Conservation (phyloP, 164 flowering plant genomes). For the Magnolia sinica region DNA sequence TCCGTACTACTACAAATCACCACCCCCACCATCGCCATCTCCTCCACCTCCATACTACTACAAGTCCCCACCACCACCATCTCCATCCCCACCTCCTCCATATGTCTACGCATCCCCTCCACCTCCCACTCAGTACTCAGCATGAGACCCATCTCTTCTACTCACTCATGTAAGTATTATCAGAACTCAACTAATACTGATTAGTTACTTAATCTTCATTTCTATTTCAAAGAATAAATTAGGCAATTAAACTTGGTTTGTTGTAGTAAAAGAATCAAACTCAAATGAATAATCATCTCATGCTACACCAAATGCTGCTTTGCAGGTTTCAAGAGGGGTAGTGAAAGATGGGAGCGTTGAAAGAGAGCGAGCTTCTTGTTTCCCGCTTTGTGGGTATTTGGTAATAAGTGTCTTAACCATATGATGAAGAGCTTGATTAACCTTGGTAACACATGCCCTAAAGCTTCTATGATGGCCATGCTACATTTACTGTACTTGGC, state of each 20-base stretch:
- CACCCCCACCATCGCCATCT: slow-evolving; percentile 22
- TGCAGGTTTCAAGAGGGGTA: slow-evolving; percentile 19
- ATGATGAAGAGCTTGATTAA: not conserved
- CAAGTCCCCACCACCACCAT: slow-evolving; percentile 28
- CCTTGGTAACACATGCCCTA: slow-evolving; percentile 4
- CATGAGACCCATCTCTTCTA: slow-evolving; percentile 1
- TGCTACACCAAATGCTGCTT: not conserved
- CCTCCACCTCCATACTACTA: slow-evolving; percentile 29
- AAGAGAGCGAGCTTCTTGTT: slow-evolving; percentile 3
- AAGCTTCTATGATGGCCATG: slow-evolving; percentile 10
- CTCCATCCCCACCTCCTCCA: slow-evolving; percentile 26
- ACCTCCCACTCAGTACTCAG: slow-evolving; percentile 25
- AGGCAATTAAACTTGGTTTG: too few relatives aligned
- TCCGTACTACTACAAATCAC: slow-evolving; percentile 19
- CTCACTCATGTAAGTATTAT: slow-evolving; percentile 18
- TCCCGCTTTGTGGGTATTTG: not conserved
- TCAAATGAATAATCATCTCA: too few relatives aligned
- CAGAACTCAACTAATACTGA: not conserved
- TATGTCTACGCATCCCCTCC: slow-evolving; percentile 32
- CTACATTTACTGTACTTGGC: slow-evolving; percentile 13
- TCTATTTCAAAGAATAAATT: too few relatives aligned
- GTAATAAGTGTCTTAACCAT: slow-evolving; percentile 12
- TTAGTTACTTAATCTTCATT: not conserved
- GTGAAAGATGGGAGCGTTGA: slow-evolving; percentile 19
- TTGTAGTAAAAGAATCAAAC: too few relatives aligned